Percentiles rank a stretch among this genome's conserved stretches.
Evolutionary conservation across 805 yeast species (phyloP).

Genomic region (Ogataea angusta): DNA sequence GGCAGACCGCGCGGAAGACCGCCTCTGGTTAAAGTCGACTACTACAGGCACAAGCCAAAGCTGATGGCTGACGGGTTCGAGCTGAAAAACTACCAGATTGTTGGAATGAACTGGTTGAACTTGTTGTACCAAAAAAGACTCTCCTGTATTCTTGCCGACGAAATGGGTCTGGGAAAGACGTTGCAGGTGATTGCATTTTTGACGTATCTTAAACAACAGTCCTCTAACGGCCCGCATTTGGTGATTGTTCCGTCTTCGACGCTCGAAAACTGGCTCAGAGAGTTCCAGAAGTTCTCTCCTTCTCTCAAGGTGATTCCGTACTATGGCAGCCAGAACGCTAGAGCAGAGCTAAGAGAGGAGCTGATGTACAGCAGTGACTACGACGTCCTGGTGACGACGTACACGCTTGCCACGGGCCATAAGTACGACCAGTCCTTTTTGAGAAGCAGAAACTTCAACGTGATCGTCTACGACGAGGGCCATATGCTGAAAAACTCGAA

Average conservation of each 20-base stretch:
- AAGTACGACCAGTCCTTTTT: constrained; percentile 79
- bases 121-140: constrained; percentile 72
- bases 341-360: constrained; percentile 78
- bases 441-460: constrained; percentile 71
- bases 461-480: constrained; percentile 95
- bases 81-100: constrained; percentile 88
- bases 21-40: constrained; percentile 24
- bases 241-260: constrained; percentile 97
- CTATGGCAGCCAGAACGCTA: constrained; percentile 82
- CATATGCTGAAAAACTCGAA: constrained; percentile 91
- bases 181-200: constrained; percentile 93
- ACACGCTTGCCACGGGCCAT: constrained; percentile 84
- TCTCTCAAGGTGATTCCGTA: constrained; percentile 80
- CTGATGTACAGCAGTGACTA: constrained; percentile 51
- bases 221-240: constrained; percentile 74
- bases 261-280: constrained; percentile 95
- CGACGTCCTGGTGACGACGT: constrained; percentile 94
- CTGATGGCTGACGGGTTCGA: constrained; percentile 60
- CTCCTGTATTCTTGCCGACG: constrained; percentile 95
- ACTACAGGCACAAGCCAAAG: constrained; percentile 69
- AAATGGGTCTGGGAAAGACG: constrained; percentile 97
- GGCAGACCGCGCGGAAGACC: constrained; percentile 20
- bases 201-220: constrained; percentile 70
- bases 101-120: constrained; percentile 93
- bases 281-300: constrained; percentile 87